phyloP scores from a whole-genome alignment of 2,329 filamentous ascomycete species.

The Pezicula carpinea region DNA sequence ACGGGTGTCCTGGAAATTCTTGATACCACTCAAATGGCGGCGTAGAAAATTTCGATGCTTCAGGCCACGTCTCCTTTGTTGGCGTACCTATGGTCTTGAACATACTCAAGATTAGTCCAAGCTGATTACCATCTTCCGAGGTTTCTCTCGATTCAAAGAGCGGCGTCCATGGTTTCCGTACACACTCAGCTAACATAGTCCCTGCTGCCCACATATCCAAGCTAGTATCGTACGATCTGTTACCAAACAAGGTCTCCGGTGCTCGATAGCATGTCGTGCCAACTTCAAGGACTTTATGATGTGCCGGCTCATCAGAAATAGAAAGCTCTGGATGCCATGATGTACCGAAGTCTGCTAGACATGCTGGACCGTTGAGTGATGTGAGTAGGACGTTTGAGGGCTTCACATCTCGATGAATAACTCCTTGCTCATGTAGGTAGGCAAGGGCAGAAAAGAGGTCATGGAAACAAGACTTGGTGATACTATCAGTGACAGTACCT shows the following conservation, averaged over 20 bases:
- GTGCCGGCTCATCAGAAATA: conserved; percentile 51
- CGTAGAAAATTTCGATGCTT: conserved; percentile 59
- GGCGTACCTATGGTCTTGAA: conserved; percentile 91
- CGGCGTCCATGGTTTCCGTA: conserved; percentile 46
- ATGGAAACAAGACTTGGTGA: conserved; percentile 42
- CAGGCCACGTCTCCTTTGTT: conserved; percentile 75
- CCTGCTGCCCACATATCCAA: conserved; percentile 91
- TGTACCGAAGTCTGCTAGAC: conserved; percentile 88
- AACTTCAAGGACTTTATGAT: conserved; percentile 82
- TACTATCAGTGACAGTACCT: conserved; percentile 30
- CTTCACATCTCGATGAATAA: conserved; percentile 93
- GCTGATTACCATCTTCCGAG: conserved; percentile 80
- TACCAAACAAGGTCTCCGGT: conserved; percentile 85
- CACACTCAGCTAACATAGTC: conserved; percentile 75
- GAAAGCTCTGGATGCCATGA: conserved; percentile 66
- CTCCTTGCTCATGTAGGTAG: conserved; percentile 66
- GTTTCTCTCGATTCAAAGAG: conserved; percentile 75
- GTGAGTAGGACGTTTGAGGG: conserved; percentile 80
- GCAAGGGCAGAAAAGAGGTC: conserved; percentile 68
- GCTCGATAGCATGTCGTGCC: conserved; percentile 89
- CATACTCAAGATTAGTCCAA: conserved; percentile 85
- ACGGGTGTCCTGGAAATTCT: conserved; percentile 61
- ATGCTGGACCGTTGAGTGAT: conserved; percentile 64
- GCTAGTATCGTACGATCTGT: conserved; percentile 63
- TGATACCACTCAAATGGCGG: conserved; percentile 91